A percentile compares a stretch with the other conserved stretches of the same genome.
Conservation (phyloP, 495 filamentous ascomycete genomes). For the Astrothelium subdiscretum region DNA sequence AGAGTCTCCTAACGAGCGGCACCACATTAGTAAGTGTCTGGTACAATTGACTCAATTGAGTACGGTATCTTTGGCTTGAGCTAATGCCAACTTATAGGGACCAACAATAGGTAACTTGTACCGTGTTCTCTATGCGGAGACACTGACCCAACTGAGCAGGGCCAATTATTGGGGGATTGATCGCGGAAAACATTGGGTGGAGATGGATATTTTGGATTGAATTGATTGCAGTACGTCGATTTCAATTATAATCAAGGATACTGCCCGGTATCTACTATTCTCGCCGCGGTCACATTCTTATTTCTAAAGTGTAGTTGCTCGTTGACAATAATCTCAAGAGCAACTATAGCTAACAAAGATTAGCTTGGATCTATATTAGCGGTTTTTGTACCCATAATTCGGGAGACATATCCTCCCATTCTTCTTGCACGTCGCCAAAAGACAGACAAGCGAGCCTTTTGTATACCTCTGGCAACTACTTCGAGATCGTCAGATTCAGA, state of each 20-base stretch:
- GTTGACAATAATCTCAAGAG: background rate
- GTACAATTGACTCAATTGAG: too few relatives aligned
- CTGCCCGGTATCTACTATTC: background rate
- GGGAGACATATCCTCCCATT: background rate
- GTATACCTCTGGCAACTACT: background rate
- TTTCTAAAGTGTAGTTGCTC: background rate
- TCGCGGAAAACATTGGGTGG: background rate
- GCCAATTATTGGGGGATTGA: background rate
- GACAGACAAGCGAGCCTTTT: background rate
- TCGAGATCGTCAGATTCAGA: background rate
- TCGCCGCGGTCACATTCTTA: background rate
- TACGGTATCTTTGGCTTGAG: background rate
- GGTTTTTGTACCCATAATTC: background rate
- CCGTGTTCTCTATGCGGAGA: background rate
- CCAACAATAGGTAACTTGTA: background rate
- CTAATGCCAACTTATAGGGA: background rate
- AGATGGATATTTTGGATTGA: background rate
- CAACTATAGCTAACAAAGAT: background rate
- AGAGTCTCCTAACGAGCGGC: background rate
- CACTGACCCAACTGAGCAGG: background rate
- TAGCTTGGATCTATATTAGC: background rate
- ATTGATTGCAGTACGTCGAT: background rate
- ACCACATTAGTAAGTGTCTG: background rate
- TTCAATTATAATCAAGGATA: too few relatives aligned
- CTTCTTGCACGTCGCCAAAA: background rate